Evolutionary conservation across 768 basidiomycete genomes (phyloP).

Genomic region (Podaxis sp.): DNA sequence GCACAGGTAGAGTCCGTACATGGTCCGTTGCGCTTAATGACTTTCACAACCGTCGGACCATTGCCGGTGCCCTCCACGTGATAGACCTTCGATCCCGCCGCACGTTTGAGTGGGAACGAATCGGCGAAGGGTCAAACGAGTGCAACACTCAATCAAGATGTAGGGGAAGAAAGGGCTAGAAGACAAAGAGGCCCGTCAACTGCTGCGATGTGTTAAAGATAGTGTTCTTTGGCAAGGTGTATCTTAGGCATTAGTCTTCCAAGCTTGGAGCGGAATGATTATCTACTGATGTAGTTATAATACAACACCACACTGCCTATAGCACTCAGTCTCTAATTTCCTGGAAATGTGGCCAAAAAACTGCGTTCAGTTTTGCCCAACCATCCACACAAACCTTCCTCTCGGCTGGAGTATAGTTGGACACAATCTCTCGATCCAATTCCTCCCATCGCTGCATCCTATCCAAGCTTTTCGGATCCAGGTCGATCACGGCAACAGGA

Average conservation of each 20-base stretch:
- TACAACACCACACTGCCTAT: not conserved
- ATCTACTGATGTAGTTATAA: constrained; percentile 7
- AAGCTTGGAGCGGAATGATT: constrained; percentile 1
- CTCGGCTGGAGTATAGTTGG: constrained; percentile 19
- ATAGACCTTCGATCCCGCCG: not conserved
- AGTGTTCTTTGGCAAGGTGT: too few relatives aligned
- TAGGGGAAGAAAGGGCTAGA: not conserved
- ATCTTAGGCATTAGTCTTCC: not conserved
- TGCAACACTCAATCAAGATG: not conserved
- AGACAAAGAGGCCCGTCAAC: not conserved
- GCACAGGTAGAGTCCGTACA: not conserved
- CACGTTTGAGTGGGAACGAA: too few relatives aligned
- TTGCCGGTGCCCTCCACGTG: constrained; percentile 12
- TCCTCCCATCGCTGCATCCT: constrained; percentile 70
- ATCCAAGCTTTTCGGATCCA: constrained; percentile 75
- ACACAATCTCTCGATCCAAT: constrained; percentile 64
- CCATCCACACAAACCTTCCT: constrained; percentile 34
- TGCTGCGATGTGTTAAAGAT: too few relatives aligned
- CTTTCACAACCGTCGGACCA: constrained; percentile 3
- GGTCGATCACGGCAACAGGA: constrained; percentile 72
- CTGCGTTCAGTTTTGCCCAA: constrained; percentile 12
- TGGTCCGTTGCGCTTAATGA: not conserved
- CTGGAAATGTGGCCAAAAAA: not conserved
- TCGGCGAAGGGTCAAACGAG: too few relatives aligned
- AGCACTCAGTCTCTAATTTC: not conserved